These are phyloP conservation scores for Tylopilus intermedius DNA, from an alignment of 768 basidiomycete species.

Conservation along the genomic window DNA sequence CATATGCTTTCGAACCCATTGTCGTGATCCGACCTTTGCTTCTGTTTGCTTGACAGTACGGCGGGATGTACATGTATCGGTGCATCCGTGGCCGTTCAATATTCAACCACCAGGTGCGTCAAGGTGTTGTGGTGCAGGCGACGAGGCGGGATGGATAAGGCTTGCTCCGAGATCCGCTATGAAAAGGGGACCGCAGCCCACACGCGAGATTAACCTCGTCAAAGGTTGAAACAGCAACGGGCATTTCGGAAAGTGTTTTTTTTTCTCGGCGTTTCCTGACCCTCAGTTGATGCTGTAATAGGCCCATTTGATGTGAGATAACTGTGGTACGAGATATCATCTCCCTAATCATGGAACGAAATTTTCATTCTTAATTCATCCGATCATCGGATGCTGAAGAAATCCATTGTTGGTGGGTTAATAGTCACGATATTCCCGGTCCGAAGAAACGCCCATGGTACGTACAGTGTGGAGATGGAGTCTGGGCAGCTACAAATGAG, in stretches of 20 bases:
- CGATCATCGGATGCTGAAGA: constrained; percentile 19
- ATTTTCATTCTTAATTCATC: constrained; percentile 6
- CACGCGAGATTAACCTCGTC: constrained; percentile 26
- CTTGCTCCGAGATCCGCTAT: constrained; percentile 14
- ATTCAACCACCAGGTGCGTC: neutral
- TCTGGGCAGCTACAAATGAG: constrained; percentile 7
- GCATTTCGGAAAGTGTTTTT: constrained; percentile 8
- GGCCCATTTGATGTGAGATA: constrained; percentile 20
- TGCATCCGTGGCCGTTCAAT: neutral
- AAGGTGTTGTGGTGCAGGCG: neutral
- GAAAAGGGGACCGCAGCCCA: neutral
- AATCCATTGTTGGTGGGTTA: constrained; percentile 10
- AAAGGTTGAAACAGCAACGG: constrained; percentile 12
- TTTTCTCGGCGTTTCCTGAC: constrained; percentile 5
- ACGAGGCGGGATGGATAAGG: neutral
- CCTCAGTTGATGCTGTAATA: constrained; percentile 18
- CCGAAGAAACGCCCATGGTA: constrained; percentile 9
- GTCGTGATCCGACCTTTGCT: constrained; percentile 10
- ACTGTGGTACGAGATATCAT: constrained; percentile 11
- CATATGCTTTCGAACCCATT: neutral
- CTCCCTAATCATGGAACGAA: constrained; percentile 14
- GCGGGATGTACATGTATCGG: neutral
- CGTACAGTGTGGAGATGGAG: constrained; percentile 20
- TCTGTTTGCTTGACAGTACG: neutral
- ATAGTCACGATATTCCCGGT: constrained; percentile 10